Base-by-base conservation (phyloP, 306 rosid species). In the Crotalaria pallida region DNA sequence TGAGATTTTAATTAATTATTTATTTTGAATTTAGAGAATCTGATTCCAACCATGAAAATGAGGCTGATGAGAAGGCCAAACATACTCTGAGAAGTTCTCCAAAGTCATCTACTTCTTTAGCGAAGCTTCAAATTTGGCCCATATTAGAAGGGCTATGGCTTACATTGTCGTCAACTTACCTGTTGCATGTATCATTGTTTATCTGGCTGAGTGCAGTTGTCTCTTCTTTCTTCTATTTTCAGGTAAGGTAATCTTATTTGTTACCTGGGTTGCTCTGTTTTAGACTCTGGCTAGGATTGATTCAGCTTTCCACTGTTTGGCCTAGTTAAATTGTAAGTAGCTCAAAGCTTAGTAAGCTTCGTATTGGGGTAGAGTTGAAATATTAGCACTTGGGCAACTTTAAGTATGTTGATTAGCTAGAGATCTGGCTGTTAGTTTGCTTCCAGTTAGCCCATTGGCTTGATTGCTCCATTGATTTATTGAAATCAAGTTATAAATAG, bases 161-260 rank as follows among this genome's bases (percentile, higher is more conserved):
- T 50, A 87, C 89, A 79, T 40, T 91, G 55, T 84, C 99, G 9
- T 94, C 99, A 65, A 86, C 96, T 40, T 94, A 94, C 81, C 82
- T 89, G 74, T 49, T 91, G 80, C 87, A 80, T 15, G 86, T 86
- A 68, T 86, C 97, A 44, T 77, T 89, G 73, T 91, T 94, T 86
- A 84, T 94, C 81, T 94, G 96, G 96, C 86, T 94, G 53, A 75
- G 92, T 77, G 99, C 96, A 24, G 88, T 94, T 82, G 81, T 94
- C 77, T 94, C 99, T 60, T 94, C 99, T 34, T 86, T 91, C 87
- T 94, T 94, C 81, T 94, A 94, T 77, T 88, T 94, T 80, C 99
- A 91, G 89, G 99, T 87, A 67, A 80, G 65, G 69, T 71, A 48
- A 48, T 73, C 10, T 40, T 40, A 43, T 12, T 43, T n/a, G 16